A percentile compares a stretch with the other conserved stretches of the same genome.
phyloP scores from a whole-genome alignment of 2,329 filamentous ascomycete genomes.

The Rhinocladiella similis region DNA sequence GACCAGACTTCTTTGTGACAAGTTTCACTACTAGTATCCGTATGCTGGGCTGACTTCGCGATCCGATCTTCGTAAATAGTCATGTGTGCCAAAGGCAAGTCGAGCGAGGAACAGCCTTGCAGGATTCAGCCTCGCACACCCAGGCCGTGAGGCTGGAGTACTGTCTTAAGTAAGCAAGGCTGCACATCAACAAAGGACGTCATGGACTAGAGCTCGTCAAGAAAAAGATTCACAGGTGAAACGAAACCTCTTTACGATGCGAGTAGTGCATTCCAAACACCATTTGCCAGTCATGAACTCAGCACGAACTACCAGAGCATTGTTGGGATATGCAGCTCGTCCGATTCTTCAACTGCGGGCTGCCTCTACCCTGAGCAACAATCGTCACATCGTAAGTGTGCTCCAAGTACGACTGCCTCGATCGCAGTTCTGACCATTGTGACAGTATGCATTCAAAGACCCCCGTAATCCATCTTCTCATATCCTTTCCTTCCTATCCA shows the following conservation, averaged over 20 bases:
- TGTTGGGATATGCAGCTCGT: constrained; percentile 9
- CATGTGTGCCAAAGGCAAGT: too few relatives aligned
- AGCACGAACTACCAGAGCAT: neutral
- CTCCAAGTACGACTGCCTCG: too few relatives aligned
- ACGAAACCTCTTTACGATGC: neutral
- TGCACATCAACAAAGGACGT: neutral
- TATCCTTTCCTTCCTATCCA: constrained; percentile 58
- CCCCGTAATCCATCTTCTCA: constrained; percentile 37
- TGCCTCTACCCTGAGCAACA: constrained; percentile 22
- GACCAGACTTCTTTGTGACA: too few relatives aligned
- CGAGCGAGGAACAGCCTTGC: neutral
- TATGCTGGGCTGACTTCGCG: too few relatives aligned
- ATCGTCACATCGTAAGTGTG: constrained; percentile 24
- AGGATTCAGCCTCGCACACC: too few relatives aligned
- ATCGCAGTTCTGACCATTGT: neutral
- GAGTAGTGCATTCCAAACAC: neutral
- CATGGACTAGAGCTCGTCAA: neutral
- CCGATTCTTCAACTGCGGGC: constrained; percentile 10
- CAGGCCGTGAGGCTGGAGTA: neutral
- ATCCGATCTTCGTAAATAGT: too few relatives aligned
- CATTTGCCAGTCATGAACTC: constrained; percentile 7
- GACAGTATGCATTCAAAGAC: constrained; percentile 36
- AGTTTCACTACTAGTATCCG: too few relatives aligned
- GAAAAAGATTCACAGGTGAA: neutral
- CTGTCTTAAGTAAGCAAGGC: neutral